phyloP scores from a whole-genome alignment of 805 yeast genomes.

The Allodekkera sacchari region DNA sequence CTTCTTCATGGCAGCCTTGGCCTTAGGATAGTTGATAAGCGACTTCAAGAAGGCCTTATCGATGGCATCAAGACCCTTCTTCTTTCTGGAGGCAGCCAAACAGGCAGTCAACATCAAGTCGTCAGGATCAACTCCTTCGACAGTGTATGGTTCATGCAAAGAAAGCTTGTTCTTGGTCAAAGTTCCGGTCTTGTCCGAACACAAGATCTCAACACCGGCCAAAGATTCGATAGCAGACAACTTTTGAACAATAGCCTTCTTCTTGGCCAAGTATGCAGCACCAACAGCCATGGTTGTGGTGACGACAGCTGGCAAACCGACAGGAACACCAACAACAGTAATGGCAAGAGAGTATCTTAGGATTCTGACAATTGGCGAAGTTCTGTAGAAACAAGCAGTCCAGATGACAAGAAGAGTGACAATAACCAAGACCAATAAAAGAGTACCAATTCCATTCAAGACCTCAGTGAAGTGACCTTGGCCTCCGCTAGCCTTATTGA shows the following conservation, averaged over 20 bases:
- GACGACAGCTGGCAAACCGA: constrained; percentile 97
- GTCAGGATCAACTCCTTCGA: constrained; percentile 92
- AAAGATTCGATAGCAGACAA: constrained; percentile 93
- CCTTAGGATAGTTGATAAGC: constrained; percentile 80
- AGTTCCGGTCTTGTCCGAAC: constrained; percentile 98
- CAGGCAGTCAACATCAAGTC: constrained; percentile 96
- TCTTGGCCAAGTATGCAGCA: constrained; percentile 97
- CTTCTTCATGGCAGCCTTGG: constrained; percentile 85
- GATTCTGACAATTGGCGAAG: constrained; percentile 77
- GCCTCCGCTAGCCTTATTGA: constrained; percentile 89
- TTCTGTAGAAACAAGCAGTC: constrained; percentile 92
- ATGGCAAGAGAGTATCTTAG: constrained; percentile 90
- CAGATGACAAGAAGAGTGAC: constrained; percentile 82
- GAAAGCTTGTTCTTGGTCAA: constrained; percentile 95
- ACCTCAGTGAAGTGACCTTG: constrained; percentile 96
- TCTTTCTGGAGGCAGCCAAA: constrained; percentile 96
- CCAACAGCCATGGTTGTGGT: constrained; percentile 99
- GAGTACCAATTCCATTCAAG: constrained; percentile 94
- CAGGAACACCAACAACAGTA: constrained; percentile 97
- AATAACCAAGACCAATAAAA: constrained; percentile 80
- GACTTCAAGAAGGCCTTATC: constrained; percentile 95
- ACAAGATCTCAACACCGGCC: constrained; percentile 95
- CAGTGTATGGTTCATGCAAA: constrained; percentile 95
- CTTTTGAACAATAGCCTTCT: constrained; percentile 95
- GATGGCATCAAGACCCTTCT: constrained; percentile 96